A percentile compares a stretch with the other conserved stretches of the same genome.
phyloP scores from a whole-genome alignment of 2,329 filamentous ascomycete species.

The Trichoderma sp. region DNA sequence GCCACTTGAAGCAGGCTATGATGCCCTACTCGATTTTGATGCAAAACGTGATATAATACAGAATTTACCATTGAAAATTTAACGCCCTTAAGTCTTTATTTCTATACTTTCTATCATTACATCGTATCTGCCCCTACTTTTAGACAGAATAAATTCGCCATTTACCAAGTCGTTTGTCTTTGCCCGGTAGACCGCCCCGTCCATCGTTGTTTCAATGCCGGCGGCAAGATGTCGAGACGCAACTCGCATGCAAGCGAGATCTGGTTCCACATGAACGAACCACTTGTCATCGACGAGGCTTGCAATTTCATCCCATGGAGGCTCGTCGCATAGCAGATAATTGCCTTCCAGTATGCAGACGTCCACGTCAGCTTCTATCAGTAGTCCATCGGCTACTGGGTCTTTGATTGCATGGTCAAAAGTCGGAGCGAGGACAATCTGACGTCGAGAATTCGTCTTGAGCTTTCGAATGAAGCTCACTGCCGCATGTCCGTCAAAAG shows the following conservation, averaged over 20 bases:
- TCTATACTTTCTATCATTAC: conserved; percentile 35
- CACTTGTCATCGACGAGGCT: conserved; percentile 43
- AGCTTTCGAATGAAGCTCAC: conserved; percentile 30
- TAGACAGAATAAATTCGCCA: conserved; percentile 68
- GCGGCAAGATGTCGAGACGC: conserved; percentile 43
- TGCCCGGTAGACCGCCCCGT: conserved; percentile 67
- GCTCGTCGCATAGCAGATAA: conserved; percentile 44
- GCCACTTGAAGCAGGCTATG: background rate
- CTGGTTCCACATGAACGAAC: conserved; percentile 43
- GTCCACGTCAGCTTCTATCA: conserved; percentile 57
- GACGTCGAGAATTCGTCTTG: conserved; percentile 22
- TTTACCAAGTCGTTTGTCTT: conserved; percentile 83
- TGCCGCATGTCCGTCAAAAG: conserved; percentile 35
- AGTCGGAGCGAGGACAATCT: conserved; percentile 57
- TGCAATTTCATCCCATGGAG: conserved; percentile 39
- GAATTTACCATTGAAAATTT: background rate
- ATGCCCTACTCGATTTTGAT: background rate
- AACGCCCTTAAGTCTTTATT: background rate
- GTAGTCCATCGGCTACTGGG: conserved; percentile 64
- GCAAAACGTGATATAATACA: background rate
- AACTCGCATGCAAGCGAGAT: conserved; percentile 40
- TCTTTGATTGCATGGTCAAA: conserved; percentile 79
- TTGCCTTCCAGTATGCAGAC: conserved; percentile 74
- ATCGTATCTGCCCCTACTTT: conserved; percentile 33
- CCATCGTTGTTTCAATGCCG: conserved; percentile 55